Percentiles rank a stretch among this genome's conserved stretches.
phyloP scores from a whole-genome alignment of 495 filamentous ascomycete species.

The Podospora tetraspora region DNA sequence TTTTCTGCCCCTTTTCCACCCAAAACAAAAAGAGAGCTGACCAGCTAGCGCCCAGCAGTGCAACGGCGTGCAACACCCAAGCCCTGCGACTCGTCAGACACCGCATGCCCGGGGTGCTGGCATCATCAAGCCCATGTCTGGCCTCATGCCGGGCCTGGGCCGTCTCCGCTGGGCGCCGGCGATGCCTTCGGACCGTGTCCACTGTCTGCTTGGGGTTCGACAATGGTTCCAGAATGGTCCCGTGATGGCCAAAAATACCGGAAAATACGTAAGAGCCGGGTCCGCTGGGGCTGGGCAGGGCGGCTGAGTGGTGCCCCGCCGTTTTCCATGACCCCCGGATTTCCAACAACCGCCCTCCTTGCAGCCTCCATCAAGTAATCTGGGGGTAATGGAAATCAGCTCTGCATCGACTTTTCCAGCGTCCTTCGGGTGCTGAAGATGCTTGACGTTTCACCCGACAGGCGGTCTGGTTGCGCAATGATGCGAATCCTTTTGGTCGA shows the following conservation, averaged over 20 bases:
- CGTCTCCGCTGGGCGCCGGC: constrained; percentile 3
- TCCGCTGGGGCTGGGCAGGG: constrained; percentile 13
- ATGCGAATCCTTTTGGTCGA: background rate
- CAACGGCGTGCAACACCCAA: constrained; percentile 1
- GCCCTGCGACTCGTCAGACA: background rate
- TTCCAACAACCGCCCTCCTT: constrained; percentile 15
- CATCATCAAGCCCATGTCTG: constrained; percentile 19
- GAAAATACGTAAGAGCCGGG: constrained; percentile 28
- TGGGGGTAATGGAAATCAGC: constrained; percentile 38
- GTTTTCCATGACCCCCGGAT: constrained; percentile 26
- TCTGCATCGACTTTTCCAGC: constrained; percentile 3
- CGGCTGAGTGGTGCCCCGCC: constrained; percentile 18
- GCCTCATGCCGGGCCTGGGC: constrained; percentile 21
- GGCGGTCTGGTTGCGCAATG: constrained; percentile 5
- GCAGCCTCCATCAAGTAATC: constrained; percentile 35
- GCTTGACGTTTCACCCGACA: constrained; percentile 25
- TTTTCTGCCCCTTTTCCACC: background rate
- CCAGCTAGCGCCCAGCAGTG: background rate
- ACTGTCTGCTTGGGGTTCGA: constrained; percentile 6
- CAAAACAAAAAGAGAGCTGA: background rate
- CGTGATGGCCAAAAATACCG: constrained; percentile 20
- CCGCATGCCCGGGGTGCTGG: constrained; percentile 11
- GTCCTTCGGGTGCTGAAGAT: constrained; percentile 6
- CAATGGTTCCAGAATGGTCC: constrained; percentile 21
- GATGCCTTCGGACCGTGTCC: constrained; percentile 17